These are phyloP conservation scores for Lichtheimia hyalospora DNA, from an alignment of 371 early-diverging fungal genomes.

Conservation along the genomic window DNA sequence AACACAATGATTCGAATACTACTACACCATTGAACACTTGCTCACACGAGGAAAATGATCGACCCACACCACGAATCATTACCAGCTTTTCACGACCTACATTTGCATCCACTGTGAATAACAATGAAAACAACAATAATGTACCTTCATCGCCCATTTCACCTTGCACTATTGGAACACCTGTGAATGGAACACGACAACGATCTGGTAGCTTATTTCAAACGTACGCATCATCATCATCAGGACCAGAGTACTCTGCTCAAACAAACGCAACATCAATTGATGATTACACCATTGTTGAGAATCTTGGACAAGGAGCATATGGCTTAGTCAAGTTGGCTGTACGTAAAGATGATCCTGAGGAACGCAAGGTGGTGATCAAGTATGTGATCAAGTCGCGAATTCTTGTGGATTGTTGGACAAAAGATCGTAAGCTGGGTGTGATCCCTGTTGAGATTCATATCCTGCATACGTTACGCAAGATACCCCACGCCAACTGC, in stretches of 20 bases:
- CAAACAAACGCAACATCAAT: slow-evolving; percentile 46
- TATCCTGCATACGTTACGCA: slow-evolving; percentile 62
- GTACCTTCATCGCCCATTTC: slow-evolving; percentile 12
- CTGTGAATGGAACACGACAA: slow-evolving; percentile 2
- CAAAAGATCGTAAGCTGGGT: slow-evolving; percentile 60
- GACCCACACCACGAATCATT: slow-evolving; percentile 10
- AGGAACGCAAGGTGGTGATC: slow-evolving; percentile 63
- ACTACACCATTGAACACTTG: background rate
- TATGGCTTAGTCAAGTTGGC: slow-evolving; percentile 73
- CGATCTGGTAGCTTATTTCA: background rate
- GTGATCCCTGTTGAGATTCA: slow-evolving; percentile 72
- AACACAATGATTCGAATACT: background rate
- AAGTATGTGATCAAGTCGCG: slow-evolving; percentile 78
- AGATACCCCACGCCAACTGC: slow-evolving; percentile 61
- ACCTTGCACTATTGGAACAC: slow-evolving; percentile 10
- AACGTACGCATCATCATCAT: background rate
- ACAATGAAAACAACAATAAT: background rate
- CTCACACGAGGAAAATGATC: background rate
- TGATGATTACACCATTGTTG: slow-evolving; percentile 62
- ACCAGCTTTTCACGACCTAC: slow-evolving; percentile 21
- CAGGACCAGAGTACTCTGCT: slow-evolving; percentile 37
- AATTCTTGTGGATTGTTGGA: slow-evolving; percentile 75
- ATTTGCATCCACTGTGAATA: slow-evolving; percentile 2
- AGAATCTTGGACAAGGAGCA: slow-evolving; percentile 71
- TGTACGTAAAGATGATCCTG: slow-evolving; percentile 16